These are phyloP conservation scores for Wickerhamomyces mucosus DNA, from an alignment of 805 yeast species.

Conservation along the genomic window DNA sequence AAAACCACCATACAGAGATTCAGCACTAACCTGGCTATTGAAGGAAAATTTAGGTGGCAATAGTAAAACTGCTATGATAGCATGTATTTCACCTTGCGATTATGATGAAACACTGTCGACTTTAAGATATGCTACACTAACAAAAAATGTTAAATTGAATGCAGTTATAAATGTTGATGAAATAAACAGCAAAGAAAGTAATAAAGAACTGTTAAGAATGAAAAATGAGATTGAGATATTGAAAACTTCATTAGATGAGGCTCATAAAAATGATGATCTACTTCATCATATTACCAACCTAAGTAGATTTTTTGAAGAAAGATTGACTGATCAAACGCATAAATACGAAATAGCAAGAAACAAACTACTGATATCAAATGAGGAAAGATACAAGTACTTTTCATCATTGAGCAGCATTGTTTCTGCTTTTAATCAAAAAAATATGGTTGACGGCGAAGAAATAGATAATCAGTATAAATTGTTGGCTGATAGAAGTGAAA, in stretches of 20 bases:
- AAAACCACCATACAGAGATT: constrained; percentile 42
- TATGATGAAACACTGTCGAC: constrained; percentile 74
- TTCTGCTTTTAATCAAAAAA: neutral
- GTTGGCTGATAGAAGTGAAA: neutral
- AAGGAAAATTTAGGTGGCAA: constrained; percentile 76
- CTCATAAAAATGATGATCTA: constrained; percentile 14
- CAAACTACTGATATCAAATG: constrained; percentile 5
- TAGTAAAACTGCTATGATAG: constrained; percentile 82
- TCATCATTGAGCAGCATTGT: constrained; percentile 4
- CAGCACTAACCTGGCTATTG: constrained; percentile 63
- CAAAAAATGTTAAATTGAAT: constrained; percentile 54
- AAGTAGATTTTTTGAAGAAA: constrained; percentile 19
- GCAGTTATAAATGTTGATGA: constrained; percentile 39
- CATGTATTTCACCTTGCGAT: constrained; percentile 74
- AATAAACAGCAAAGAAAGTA: constrained; percentile 5
- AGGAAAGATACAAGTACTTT: constrained; percentile 1
- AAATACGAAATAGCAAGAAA: constrained; percentile 14
- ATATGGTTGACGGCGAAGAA: neutral
- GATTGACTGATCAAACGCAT: constrained; percentile 18
- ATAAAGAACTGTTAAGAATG: constrained; percentile 7
- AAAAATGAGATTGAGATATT: constrained; percentile 13
- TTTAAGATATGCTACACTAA: constrained; percentile 67
- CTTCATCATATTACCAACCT: constrained; percentile 13
- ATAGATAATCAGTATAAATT: neutral
- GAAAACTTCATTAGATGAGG: constrained; percentile 11